Evolutionary conservation across 495 filamentous ascomycete genomes (phyloP).

Genomic region (Lasiosphaeria ovina): DNA sequence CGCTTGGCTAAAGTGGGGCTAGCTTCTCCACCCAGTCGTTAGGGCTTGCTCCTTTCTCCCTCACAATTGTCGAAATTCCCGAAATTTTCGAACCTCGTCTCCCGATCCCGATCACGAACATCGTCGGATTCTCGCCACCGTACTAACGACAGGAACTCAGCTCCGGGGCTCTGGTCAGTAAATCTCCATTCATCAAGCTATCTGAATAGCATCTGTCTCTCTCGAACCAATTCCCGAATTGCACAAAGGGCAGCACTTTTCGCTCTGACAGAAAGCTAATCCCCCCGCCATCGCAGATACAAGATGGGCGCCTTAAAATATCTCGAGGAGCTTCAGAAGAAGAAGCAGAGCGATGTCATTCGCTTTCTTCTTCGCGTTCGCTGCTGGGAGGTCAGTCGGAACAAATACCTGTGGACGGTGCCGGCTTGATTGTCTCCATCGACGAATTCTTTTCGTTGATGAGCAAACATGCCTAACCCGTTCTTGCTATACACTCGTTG

Average conservation of each 20-base stretch:
- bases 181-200: not conserved
- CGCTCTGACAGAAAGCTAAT: not conserved
- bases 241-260: not conserved
- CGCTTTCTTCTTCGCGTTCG: slow-evolving; percentile 99
- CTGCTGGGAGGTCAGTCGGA: slow-evolving; percentile 98
- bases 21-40: slow-evolving; percentile 21
- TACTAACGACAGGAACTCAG: slow-evolving; percentile 36
- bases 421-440: not conserved
- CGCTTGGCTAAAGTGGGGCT: slow-evolving; percentile 13
- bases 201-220: not conserved
- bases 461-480: slow-evolving; percentile 16
- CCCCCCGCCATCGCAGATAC: slow-evolving; percentile 27
- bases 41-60: slow-evolving; percentile 30
- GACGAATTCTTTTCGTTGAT: slow-evolving; percentile 4
- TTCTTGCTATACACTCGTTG: slow-evolving; percentile 97
- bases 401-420: slow-evolving; percentile 30
- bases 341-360: slow-evolving; percentile 99
- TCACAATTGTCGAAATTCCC: slow-evolving; percentile 29
- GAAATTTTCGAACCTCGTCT: slow-evolving; percentile 18
- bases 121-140: slow-evolving; percentile 22
- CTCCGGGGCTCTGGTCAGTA: slow-evolving; percentile 24
- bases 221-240: not conserved
- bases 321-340: slow-evolving; percentile 99
- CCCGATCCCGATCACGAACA: slow-evolving; percentile 22
- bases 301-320: slow-evolving; percentile 96